phyloP scores from a whole-genome alignment of 768 basidiomycete species.

The Tulasnella calospora region DNA sequence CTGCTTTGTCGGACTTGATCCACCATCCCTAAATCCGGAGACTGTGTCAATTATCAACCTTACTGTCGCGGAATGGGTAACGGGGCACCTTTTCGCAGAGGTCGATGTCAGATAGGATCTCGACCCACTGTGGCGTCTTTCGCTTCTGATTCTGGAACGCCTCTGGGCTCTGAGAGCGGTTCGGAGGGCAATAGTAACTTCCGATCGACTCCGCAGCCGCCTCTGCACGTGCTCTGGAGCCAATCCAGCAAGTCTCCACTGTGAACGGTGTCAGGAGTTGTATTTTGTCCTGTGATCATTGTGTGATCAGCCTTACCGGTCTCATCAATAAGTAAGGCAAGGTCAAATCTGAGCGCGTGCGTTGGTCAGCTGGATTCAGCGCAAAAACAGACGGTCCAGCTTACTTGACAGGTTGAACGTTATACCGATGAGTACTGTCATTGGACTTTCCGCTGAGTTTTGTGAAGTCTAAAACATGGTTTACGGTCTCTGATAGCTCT shows the following conservation, averaged over 20 bases:
- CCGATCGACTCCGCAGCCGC: conserved; percentile 75
- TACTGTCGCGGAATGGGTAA: neutral
- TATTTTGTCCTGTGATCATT: neutral
- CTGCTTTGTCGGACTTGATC: conserved; percentile 85
- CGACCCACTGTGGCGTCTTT: conserved; percentile 46
- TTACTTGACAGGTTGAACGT: conserved; percentile 62
- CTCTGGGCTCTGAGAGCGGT: conserved; percentile 39
- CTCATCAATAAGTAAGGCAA: conserved; percentile 79
- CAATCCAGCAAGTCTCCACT: conserved; percentile 92
- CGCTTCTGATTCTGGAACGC: conserved; percentile 15
- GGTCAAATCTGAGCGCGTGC: conserved; percentile 52
- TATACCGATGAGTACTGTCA: conserved; percentile 69
- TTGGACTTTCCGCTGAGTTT: conserved; percentile 86
- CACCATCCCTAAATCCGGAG: conserved; percentile 63
- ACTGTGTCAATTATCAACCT: neutral
- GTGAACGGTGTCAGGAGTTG: conserved; percentile 31
- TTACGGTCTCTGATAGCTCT: conserved; percentile 93
- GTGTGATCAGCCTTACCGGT: conserved; percentile 38
- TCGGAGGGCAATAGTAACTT: conserved; percentile 84
- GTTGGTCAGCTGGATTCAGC: neutral
- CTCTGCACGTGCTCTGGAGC: conserved; percentile 73
- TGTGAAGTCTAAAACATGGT: conserved; percentile 94
- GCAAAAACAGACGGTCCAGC: conserved; percentile 33
- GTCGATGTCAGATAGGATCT: conserved; percentile 84
- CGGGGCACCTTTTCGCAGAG: conserved; percentile 57